Evolutionary conservation across 148 eudicot genomes (phyloP), one percentile per base, ranked within the genome.

Genomic region (Dianthus caryophyllus): DNA sequence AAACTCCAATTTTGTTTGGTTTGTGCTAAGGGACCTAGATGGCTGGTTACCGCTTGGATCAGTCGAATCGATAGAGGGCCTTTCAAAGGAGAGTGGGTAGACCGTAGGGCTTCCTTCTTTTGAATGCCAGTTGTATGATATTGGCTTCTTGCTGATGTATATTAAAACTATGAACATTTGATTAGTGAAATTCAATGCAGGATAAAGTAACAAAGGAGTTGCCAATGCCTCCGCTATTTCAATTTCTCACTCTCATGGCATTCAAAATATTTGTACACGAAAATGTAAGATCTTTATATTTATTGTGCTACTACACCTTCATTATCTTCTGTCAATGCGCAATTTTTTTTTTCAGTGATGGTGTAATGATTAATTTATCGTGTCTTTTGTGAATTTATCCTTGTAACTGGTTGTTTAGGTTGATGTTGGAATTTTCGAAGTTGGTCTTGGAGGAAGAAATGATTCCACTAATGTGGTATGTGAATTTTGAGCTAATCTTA

Each of bases 171-270:
- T 70, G 47, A 18, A 22, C n/a, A n/a, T 67, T 69, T 39, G 74
- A 73, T 73, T 26, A 2, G 21, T 75, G 48, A 61, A 68, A n/a
- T 78, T 59, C 24, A 48, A 71, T 77, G 75, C 94, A 90, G 97
- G 84, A 78, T 54, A 70, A 79, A 60, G 75, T 82, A 43, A 69
- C 87, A 22, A 84, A 82, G 61, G 90, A 85, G 64, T 81, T 90
- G 83, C 97, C 97, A 58, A 90, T 90, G 97, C 97, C 97, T 70
- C 93, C 93, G 21, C 82, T 90, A 26, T 90, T 90, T 75, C 97
- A 90, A 79, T 90, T 90, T 71, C 85, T 90, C 57, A 85, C 85
- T 18, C 72, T 87, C 33, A 76, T 90, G 84, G 93, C 90, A 52
- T 81, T 90, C 66, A 87, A 87, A 73, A 85, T 85, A 47, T 90